Conservation (phyloP, 2,329 filamentous ascomycete species). For the Apiospora marii region DNA sequence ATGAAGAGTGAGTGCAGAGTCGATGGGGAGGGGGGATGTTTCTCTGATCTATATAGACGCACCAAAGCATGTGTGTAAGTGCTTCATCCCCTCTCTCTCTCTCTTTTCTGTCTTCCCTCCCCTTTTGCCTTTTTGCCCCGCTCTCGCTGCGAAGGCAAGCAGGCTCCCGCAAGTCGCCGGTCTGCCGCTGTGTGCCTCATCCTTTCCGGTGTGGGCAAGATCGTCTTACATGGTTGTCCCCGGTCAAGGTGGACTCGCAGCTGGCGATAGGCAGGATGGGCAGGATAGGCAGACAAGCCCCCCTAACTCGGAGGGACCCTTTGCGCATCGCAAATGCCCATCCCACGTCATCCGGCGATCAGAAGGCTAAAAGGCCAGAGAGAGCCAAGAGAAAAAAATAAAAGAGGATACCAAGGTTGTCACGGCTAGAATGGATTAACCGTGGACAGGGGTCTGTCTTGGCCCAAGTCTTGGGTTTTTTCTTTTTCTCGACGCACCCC, state of each 20-base stretch:
- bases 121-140: background rate
- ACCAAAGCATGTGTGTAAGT: background rate
- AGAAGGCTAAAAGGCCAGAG: background rate
- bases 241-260: background rate
- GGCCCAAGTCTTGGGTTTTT: background rate
- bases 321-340: conserved; percentile 13
- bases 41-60: conserved; percentile 1
- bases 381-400: background rate
- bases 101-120: background rate
- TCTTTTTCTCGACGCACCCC: too few species aligned
- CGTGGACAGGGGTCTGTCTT: background rate
- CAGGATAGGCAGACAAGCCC: background rate
- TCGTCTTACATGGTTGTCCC: conserved; percentile 10
- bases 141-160: background rate
- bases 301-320: conserved; percentile 5
- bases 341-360: conserved; percentile 17
- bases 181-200: background rate
- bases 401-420: background rate
- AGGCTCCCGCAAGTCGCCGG: conserved; percentile 19
- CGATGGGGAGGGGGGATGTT: background rate
- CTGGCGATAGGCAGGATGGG: background rate
- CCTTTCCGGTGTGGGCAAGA: conserved; percentile 7
- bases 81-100: background rate
- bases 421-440: background rate
- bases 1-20: background rate